A percentile compares a stretch with the other conserved stretches of the same genome.
Conservation (phyloP, 306 rosid genomes). For the Rosa rugosa region DNA sequence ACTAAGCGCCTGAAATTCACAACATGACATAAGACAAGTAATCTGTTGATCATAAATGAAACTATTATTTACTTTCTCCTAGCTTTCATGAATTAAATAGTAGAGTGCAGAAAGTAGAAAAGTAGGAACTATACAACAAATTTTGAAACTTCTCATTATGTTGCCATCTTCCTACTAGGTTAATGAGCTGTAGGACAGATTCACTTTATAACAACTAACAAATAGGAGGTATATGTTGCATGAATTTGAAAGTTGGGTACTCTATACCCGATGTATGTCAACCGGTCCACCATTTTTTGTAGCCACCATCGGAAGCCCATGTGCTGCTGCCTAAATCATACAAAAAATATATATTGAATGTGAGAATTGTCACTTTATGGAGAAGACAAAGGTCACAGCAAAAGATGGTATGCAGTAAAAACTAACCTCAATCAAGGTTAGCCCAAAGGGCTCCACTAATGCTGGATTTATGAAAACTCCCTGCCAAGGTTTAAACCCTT, state of each 20-base stretch:
- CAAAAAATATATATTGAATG: constrained; percentile 8
- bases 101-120: not conserved
- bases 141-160: not conserved
- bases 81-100: constrained; percentile 1
- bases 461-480: constrained; percentile 97
- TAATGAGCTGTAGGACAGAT: not conserved
- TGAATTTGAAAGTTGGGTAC: constrained; percentile 8
- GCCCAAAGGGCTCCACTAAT: constrained; percentile 89
- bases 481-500: constrained; percentile 45
- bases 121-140: not conserved
- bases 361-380: not conserved
- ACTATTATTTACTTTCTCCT: constrained; percentile 1
- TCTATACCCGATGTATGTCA: constrained; percentile 73
- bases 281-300: constrained; percentile 94
- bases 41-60: constrained; percentile 1
- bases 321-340: constrained; percentile 80
- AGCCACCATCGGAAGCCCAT: constrained; percentile 94
- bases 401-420: constrained; percentile 18
- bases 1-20: constrained; percentile 47
- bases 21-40: constrained; percentile 15
- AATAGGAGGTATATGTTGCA: not conserved
- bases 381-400: constrained; percentile 20
- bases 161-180: constrained; percentile 13
- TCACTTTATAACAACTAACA: constrained; percentile 6
- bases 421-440: constrained; percentile 86